Evolutionary conservation across 1,139 yeast species (phyloP).

Genomic region (Diutina pseudorugosa): DNA sequence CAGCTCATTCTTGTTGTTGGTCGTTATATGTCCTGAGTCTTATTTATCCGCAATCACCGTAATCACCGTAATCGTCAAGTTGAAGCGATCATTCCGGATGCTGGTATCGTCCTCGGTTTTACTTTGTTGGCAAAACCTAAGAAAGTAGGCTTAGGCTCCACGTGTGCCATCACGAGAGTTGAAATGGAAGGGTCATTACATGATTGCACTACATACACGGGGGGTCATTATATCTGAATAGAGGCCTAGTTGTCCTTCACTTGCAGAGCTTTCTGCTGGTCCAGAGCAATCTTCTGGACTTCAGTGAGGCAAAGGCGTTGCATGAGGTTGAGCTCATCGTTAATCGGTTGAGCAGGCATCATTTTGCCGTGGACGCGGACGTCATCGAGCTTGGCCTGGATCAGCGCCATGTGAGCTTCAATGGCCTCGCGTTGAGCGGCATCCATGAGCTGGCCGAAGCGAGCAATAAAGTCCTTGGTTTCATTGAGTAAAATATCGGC

Average conservation of each 20-base stretch:
- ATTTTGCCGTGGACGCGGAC: conserved; percentile 25
- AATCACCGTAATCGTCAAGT: too few relatives aligned
- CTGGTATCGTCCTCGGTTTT: too few relatives aligned
- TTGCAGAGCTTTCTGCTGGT: conserved; percentile 17
- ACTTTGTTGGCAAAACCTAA: too few relatives aligned
- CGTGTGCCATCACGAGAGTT: too few relatives aligned
- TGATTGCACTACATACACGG: neutral
- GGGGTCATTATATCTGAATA: neutral
- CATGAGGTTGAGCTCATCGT: conserved; percentile 34
- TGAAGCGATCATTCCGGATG: too few relatives aligned
- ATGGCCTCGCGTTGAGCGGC: conserved; percentile 22
- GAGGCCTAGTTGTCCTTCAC: neutral
- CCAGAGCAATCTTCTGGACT: conserved; percentile 39
- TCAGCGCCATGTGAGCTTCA: conserved; percentile 18
- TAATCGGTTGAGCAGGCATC: conserved; percentile 22
- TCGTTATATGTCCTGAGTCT: too few relatives aligned
- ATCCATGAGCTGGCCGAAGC: conserved; percentile 30
- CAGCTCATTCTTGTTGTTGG: too few relatives aligned
- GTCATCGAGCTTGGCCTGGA: conserved; percentile 33
- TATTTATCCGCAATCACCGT: too few relatives aligned
- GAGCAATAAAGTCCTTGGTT: conserved; percentile 37
- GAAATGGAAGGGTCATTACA: too few relatives aligned
- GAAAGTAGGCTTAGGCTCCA: too few relatives aligned
- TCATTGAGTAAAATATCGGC: conserved; percentile 47
- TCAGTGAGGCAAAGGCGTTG: conserved; percentile 40